These are phyloP conservation scores for Cadophora sp. DNA, from an alignment of 2,329 filamentous ascomycete species.

Conservation along the genomic window DNA sequence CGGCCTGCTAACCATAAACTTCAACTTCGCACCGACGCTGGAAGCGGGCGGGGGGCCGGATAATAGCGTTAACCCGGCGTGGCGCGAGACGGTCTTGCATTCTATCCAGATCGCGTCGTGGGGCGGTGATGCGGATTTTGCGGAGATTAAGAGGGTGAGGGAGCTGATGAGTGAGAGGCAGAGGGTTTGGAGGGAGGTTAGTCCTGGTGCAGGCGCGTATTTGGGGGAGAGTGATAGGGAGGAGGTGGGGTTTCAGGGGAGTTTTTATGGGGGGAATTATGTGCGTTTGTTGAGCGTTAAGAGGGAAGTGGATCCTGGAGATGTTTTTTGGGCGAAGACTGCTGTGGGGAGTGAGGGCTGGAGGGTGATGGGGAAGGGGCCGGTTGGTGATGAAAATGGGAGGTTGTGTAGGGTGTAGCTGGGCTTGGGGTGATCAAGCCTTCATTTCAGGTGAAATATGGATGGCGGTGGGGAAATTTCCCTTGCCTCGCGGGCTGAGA, in stretches of 20 bases:
- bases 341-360: slow-evolving; percentile 36
- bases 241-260: slow-evolving; percentile 48
- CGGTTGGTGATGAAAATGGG: slow-evolving; percentile 17
- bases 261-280: slow-evolving; percentile 46
- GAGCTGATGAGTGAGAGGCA: slow-evolving; percentile 36
- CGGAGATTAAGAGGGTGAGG: slow-evolving; percentile 54
- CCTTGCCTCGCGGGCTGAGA: too few species aligned
- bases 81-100: slow-evolving; percentile 33
- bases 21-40: slow-evolving; percentile 37
- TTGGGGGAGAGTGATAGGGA: slow-evolving; percentile 58
- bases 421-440: too few species aligned
- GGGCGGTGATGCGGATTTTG: slow-evolving; percentile 48
- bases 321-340: slow-evolving; percentile 48
- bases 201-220: slow-evolving; percentile 49
- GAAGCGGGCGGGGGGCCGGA: slow-evolving; percentile 37
- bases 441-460: too few species aligned
- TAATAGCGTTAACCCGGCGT: slow-evolving; percentile 49
- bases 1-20: slow-evolving; percentile 45
- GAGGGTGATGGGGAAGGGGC: slow-evolving; percentile 41
- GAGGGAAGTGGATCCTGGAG: slow-evolving; percentile 53
- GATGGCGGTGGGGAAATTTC: too few species aligned
- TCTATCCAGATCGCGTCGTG: slow-evolving; percentile 28
- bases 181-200: slow-evolving; percentile 27
- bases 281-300: slow-evolving; percentile 52
- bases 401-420: slow-evolving; percentile 14